phyloP scores from a whole-genome alignment of 768 basidiomycete species.

The Suillus alpinus region DNA sequence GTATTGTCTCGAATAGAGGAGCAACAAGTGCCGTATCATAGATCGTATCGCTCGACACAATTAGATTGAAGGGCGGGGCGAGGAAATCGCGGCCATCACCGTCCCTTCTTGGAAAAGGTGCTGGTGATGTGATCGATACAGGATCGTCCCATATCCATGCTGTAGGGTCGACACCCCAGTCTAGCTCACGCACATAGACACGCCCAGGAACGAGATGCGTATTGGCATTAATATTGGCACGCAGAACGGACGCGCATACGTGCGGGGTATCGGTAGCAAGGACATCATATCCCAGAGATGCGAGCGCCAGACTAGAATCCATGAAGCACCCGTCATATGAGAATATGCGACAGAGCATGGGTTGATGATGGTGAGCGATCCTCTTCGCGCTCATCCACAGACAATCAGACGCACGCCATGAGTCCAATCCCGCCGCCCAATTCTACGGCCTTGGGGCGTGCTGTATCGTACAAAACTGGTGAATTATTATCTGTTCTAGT shows the following conservation, averaged over 20 bases:
- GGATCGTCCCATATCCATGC: conserved; percentile 52
- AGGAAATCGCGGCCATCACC: conserved; percentile 21
- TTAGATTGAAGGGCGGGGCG: conserved; percentile 66
- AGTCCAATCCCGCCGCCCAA: conserved; percentile 83
- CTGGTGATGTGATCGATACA: conserved; percentile 33
- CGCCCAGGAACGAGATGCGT: conserved; percentile 33
- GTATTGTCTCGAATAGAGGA: conserved; percentile 71
- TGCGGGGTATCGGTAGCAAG: conserved; percentile 71
- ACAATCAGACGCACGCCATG: conserved; percentile 52
- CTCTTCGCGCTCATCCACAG: not conserved
- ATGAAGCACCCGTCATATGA: conserved; percentile 2
- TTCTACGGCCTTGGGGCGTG: conserved; percentile 55
- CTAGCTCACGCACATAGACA: conserved; percentile 62
- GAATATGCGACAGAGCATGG: not conserved
- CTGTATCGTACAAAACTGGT: conserved; percentile 7
- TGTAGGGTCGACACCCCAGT: conserved; percentile 61
- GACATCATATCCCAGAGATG: conserved; percentile 71
- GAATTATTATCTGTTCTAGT: not conserved
- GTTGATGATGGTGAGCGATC: not conserved
- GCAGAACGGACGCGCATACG: conserved; percentile 63
- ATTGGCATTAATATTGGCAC: conserved; percentile 58
- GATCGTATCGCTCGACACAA: conserved; percentile 82
- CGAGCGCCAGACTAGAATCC: conserved; percentile 53
- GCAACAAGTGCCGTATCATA: conserved; percentile 59
- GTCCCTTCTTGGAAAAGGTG: conserved; percentile 7